These are phyloP conservation scores for Leccinum subgranulosum DNA, from an alignment of 768 basidiomycete species.

Conservation along the genomic window DNA sequence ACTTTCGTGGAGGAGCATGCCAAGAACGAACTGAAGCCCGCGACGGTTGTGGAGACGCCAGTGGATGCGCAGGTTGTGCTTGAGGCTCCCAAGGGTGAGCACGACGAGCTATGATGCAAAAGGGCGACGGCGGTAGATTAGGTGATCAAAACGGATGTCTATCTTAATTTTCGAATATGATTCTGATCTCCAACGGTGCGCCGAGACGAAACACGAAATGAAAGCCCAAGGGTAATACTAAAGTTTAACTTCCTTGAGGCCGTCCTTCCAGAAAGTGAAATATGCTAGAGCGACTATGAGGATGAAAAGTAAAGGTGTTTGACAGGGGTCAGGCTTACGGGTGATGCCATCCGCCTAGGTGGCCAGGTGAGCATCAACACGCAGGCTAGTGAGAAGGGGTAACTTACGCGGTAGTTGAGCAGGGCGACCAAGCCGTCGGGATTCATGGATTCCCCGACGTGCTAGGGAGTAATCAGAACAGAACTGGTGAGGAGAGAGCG, in stretches of 20 bases:
- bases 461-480: constrained; percentile 39
- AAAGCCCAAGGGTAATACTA: constrained; percentile 29
- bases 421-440: constrained; percentile 93
- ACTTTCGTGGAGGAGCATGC: constrained; percentile 81
- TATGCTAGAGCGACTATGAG: constrained; percentile 52
- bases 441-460: constrained; percentile 71
- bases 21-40: constrained; percentile 63
- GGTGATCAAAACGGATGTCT: constrained; percentile 19
- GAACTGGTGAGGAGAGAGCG: too few species aligned
- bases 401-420: constrained; percentile 84
- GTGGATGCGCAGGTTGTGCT: constrained; percentile 24
- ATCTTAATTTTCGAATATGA: constrained; percentile 18
- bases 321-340: constrained; percentile 47
- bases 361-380: constrained; percentile 10
- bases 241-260: constrained; percentile 77
- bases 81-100: constrained; percentile 24
- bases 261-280: constrained; percentile 96
- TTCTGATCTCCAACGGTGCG: constrained; percentile 10
- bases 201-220: background rate
- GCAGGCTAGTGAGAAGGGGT: background rate
- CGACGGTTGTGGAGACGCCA: constrained; percentile 19
- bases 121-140: constrained; percentile 13
- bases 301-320: background rate
- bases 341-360: constrained; percentile 73
- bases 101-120: constrained; percentile 29